Conservation (phyloP, 106 monocot species). For the Gastrodia elata region DNA sequence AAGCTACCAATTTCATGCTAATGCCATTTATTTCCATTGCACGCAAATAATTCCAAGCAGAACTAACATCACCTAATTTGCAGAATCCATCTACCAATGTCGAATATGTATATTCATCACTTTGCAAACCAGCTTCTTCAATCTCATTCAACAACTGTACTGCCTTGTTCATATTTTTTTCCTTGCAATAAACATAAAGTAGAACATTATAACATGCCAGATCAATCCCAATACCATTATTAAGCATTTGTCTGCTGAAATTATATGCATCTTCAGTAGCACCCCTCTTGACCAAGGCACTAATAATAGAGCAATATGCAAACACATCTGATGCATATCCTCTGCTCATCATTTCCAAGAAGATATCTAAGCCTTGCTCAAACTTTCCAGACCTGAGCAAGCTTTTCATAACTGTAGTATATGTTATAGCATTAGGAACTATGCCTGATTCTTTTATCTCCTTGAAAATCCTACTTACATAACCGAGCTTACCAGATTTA, state of each 20-base stretch:
- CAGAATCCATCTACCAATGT: conserved; percentile 76
- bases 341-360: conserved; percentile 36
- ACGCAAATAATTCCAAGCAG: conserved; percentile 38
- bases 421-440: conserved; percentile 64
- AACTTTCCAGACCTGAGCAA: conserved; percentile 54
- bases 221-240: conserved; percentile 45
- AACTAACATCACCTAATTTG: conserved; percentile 40
- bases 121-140: conserved; percentile 40
- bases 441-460: conserved; percentile 41
- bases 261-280: conserved; percentile 45
- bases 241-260: conserved; percentile 39
- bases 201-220: conserved; percentile 74
- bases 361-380: conserved; percentile 52
- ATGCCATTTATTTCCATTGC: conserved; percentile 39
- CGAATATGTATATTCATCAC: conserved; percentile 70
- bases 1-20: conserved; percentile 52
- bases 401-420: conserved; percentile 74
- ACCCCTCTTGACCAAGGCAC: conserved; percentile 56
- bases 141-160: conserved; percentile 44
- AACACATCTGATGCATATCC: conserved; percentile 48
- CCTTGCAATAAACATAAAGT: conserved; percentile 58
- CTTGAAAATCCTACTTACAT: conserved; percentile 42
- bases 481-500: conserved; percentile 38
- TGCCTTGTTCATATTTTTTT: conserved; percentile 48
- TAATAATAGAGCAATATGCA: conserved; percentile 69